Base-by-base conservation (phyloP, 208 protist genomes). In the Trypanosoma vivax region DNA sequence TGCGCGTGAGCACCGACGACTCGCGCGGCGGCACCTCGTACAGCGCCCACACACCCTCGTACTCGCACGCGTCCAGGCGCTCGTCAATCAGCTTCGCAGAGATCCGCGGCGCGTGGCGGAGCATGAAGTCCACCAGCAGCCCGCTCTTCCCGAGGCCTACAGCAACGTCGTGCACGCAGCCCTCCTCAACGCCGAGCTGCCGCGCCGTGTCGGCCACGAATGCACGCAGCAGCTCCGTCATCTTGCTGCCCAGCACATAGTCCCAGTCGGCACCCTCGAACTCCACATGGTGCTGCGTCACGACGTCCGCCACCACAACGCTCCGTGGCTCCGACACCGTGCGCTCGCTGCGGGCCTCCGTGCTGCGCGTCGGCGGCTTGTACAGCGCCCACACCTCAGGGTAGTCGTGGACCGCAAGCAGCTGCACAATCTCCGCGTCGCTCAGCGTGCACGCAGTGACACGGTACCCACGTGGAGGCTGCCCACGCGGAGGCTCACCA, bases 181-280 rank as follows among this genome's bases (percentile, higher is more conserved):
- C 59, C 21, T 61, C 23, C 24, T 64, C 31, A n/a, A 83, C 21
- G 6, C 41, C 52, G 47, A 82, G 64, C 39, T 47, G 40, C n/a
- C 49, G 60, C 21, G 51, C 51, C 23, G 51, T 58, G 6, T 4
- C 42, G 2, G 18, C 42, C 28, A 29, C 16, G 42, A 60, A 60
- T 16, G 53, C 63, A 50, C 46, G 24, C 35, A 55, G 23, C n/a
- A 70, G 48, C 51, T 69, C 68, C 5, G 47, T 35, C 46, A 65
- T 40, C 39, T 56, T 72, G 39, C 43, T 54, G 38, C 68, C 34
- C 53, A 87, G 23, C 24, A 85, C 76, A 48, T 79, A 67, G 5
- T 38, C 57, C 79, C 83, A 90, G 64, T 73, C 73, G 23, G 83
- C 79, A 49, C 83, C 83, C 23, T 87, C 76, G 56, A 90, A 90